These are phyloP conservation scores for Metarhizium anisopliae DNA, from an alignment of 2,329 filamentous ascomycete genomes.

Conservation along the genomic window DNA sequence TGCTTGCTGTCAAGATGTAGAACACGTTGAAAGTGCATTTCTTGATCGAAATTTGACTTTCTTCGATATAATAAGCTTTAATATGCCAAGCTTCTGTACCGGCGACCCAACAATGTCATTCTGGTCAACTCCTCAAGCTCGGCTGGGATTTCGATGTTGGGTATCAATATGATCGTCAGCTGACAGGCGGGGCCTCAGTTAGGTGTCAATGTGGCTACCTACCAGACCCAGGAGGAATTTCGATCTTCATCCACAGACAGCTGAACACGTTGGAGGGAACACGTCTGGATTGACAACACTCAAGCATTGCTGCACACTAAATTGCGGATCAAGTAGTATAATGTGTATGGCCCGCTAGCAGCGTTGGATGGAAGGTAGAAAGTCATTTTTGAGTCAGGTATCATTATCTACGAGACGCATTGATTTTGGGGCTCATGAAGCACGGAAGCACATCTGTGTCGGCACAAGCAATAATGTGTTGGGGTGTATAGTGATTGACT, in stretches of 20 bases:
- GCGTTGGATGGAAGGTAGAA: not conserved
- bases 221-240: not conserved
- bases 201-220: not conserved
- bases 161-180: not conserved
- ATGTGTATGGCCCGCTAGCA: not conserved
- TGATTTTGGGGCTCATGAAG: no score
- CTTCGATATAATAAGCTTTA: not conserved
- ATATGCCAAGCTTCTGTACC: not conserved
- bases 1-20: not conserved
- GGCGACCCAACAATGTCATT: not conserved
- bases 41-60: not conserved
- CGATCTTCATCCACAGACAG: not conserved
- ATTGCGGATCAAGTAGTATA: not conserved
- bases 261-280: not conserved
- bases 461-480: no score
- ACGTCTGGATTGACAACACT: not conserved
- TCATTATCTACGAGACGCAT: not conserved
- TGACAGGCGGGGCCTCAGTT: not conserved
- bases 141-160: not conserved
- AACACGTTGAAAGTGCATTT: not conserved
- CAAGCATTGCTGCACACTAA: conserved; percentile 10
- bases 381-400: not conserved
- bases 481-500: not conserved
- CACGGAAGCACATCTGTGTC: not conserved
- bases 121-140: not conserved